Base-by-base conservation (phyloP, 2,329 filamentous ascomycete species). In the Zopfia rhizophila region DNA sequence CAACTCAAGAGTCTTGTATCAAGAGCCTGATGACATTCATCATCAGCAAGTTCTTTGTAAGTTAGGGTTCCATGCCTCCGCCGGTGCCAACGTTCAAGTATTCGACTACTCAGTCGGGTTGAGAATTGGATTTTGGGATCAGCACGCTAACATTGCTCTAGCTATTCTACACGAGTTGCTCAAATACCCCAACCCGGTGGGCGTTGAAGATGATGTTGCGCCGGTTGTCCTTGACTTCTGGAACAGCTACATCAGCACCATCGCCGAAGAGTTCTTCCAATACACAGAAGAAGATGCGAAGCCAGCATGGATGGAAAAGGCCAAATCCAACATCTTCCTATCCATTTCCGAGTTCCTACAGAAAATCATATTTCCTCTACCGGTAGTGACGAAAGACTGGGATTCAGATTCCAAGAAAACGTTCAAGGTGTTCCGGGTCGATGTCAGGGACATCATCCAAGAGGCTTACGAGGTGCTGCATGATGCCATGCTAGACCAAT, bases 201-300 rank as follows among this genome's bases (percentile, higher is more conserved):
- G 86, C 1, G 82, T 82, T 3, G 89, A 93, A 43, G 88, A 94
- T 60, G 85, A 84, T 53, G 83, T 91, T 8, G 91, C 90, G 43
- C 82, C 89, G 1, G 82, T 85, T 1, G 83, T 86, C 1, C 78
- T 93, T 11, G 89, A 94, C 60, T 93, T 94, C 65, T 94, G 90
- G 90, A 87, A 83, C 13, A 86, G 83, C 1, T 91, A 87, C 64
- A 83, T 89, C 5, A 89, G 91, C 69, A 82, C 83, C 10, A 78
- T 76, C 85, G 75, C 82, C 78, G 48, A 88, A 85, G 63, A 76
- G 72, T 55, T 55, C 2, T 56, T 70, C 44, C 48, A 61, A 0
- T 69, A 60, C 17, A 72, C 72, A 3, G 65, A 33, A 42, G 59
- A 48, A 47, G 47, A n/a, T 45, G 47, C 70, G 4, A 70, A 75